Percentiles rank a stretch among this genome's conserved stretches.
These are phyloP conservation scores for Podospora fimiseda DNA, from an alignment of 495 filamentous ascomycete species.

Conservation along the genomic window DNA sequence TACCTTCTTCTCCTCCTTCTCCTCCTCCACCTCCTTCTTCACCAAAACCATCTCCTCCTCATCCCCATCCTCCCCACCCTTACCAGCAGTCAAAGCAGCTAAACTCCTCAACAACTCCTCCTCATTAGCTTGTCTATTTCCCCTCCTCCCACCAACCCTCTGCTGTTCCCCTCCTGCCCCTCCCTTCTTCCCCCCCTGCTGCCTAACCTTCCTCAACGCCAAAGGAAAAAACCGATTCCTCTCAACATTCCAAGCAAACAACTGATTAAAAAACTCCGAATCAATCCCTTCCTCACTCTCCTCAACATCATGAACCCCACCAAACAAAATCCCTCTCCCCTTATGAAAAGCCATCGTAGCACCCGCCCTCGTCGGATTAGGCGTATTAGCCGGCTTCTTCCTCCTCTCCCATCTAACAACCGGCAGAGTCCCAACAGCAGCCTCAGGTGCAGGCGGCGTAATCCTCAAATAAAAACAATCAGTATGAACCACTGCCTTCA, in stretches of 20 bases:
- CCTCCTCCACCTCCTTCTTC: conserved; percentile 34
- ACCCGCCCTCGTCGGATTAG: conserved; percentile 76
- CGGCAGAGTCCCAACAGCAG: conserved; percentile 53
- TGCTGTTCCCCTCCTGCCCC: conserved; percentile 38
- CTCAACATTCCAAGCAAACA: conserved; percentile 90
- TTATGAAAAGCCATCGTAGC: conserved; percentile 89
- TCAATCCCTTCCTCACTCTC: conserved; percentile 93
- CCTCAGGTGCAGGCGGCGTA: conserved; percentile 59
- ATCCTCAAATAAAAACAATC: conserved; percentile 92
- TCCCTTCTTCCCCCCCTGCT: conserved; percentile 51
- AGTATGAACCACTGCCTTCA: conserved; percentile 82
- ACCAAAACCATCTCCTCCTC: conserved; percentile 44
- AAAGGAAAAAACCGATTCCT: conserved; percentile 89
- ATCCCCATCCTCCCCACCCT: conserved; percentile 7
- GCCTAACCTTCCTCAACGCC: conserved; percentile 61
- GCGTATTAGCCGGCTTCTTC: conserved; percentile 86
- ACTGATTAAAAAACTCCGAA: conserved; percentile 85
- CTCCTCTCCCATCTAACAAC: conserved; percentile 82
- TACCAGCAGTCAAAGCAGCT: conserved; percentile 54
- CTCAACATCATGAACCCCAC: conserved; percentile 91
- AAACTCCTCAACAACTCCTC: conserved; percentile 84
- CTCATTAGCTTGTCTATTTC: conserved; percentile 74
- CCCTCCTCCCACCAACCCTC: conserved; percentile 52
- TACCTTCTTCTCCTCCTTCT: conserved; percentile 41
- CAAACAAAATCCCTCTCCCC: conserved; percentile 86